phyloP scores from a whole-genome alignment of 2,329 filamentous ascomycete genomes.

The Exophiala lecanii-corni region DNA sequence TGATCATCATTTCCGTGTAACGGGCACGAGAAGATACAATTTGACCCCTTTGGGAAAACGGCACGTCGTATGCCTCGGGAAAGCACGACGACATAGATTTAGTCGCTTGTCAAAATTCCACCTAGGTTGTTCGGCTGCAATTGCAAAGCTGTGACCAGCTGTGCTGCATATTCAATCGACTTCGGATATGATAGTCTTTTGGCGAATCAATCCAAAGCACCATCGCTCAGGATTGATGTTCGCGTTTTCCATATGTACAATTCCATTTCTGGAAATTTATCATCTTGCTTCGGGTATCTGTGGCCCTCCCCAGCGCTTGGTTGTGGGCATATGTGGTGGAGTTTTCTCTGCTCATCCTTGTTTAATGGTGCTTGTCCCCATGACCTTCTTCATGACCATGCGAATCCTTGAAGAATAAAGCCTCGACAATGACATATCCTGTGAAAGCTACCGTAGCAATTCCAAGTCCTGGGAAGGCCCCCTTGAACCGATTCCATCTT shows the following conservation, averaged over 20 bases:
- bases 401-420: slow-evolving; percentile 72
- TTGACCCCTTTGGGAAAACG: too few species aligned
- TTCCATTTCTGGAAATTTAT: slow-evolving; percentile 1
- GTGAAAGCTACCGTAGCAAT: slow-evolving; percentile 89
- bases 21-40: too few species aligned
- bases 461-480: slow-evolving; percentile 81
- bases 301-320: slow-evolving; percentile 26
- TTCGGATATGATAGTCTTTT: too few species aligned
- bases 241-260: slow-evolving; percentile 20
- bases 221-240: too few species aligned
- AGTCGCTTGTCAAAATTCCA: too few species aligned
- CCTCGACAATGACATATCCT: slow-evolving; percentile 83
- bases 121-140: too few species aligned
- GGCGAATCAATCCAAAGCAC: too few species aligned
- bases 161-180: too few species aligned
- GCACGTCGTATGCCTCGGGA: too few species aligned
- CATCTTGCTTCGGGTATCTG: slow-evolving; percentile 6
- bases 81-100: too few species aligned
- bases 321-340: slow-evolving; percentile 12
- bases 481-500: slow-evolving; percentile 82
- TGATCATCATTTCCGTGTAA: too few species aligned
- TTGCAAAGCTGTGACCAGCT: too few species aligned
- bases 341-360: background rate
- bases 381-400: slow-evolving; percentile 59
- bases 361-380: slow-evolving; percentile 29